These are phyloP conservation scores for Fragilariopsis cylindrus DNA, from an alignment of 108 stramenopile species.

Conservation along the genomic window DNA sequence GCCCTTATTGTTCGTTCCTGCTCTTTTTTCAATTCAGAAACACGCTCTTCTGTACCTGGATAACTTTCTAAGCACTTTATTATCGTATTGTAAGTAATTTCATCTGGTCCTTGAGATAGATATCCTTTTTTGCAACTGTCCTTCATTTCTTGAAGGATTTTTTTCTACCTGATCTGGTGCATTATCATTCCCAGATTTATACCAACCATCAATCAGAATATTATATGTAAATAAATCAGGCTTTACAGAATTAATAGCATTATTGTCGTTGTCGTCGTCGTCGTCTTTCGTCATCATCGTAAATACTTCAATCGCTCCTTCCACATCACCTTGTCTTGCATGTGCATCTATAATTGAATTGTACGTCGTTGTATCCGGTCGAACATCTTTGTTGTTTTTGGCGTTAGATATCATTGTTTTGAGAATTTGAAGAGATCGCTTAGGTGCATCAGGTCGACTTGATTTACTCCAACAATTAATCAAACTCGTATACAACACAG, in stretches of 20 bases:
- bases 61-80: slow-evolving; percentile 39
- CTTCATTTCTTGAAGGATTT: slow-evolving; percentile 1
- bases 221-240: slow-evolving; percentile 29
- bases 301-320: slow-evolving; percentile 1
- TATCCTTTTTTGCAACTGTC: background rate
- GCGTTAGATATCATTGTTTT: background rate
- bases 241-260: background rate
- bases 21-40: too few relatives aligned
- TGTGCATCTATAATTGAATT: background rate
- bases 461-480: slow-evolving; percentile 50
- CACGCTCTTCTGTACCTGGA: too few relatives aligned
- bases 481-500: slow-evolving; percentile 3
- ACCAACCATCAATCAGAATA: too few relatives aligned
- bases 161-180: background rate
- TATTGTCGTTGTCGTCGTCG: background rate
- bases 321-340: slow-evolving; percentile 4
- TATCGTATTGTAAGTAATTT: slow-evolving; percentile 1
- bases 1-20: too few relatives aligned
- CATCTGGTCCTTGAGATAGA: background rate
- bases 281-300: background rate
- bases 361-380: slow-evolving; percentile 6
- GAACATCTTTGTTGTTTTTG: background rate
- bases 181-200: too few relatives aligned
- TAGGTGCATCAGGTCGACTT: background rate
- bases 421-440: slow-evolving; percentile 1